These are phyloP conservation scores for Evernia prunastri DNA, from an alignment of 495 filamentous ascomycete species.

Conservation along the genomic window DNA sequence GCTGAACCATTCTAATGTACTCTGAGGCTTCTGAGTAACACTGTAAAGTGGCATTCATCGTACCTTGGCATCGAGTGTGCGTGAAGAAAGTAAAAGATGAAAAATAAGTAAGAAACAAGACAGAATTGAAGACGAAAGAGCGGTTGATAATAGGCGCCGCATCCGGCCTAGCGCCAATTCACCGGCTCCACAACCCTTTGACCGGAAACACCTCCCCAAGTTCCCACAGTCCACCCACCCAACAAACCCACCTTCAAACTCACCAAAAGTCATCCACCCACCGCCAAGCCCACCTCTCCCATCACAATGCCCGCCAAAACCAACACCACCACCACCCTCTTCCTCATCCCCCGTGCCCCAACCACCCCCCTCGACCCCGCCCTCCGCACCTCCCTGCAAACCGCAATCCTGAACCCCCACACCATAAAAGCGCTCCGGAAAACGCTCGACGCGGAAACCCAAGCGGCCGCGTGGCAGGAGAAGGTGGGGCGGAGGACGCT, in stretches of 20 bases:
- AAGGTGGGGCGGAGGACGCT: neutral
- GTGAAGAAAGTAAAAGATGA: neutral
- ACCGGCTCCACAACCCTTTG: neutral
- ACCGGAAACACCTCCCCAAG: neutral
- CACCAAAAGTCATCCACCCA: neutral
- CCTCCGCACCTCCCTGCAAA: constrained; percentile 1
- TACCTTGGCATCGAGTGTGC: neutral
- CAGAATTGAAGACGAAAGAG: neutral
- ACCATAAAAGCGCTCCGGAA: constrained; percentile 5
- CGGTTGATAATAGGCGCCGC: neutral
- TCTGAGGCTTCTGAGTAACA: no score
- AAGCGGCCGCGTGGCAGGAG: constrained; percentile 7
- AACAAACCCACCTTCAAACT: neutral
- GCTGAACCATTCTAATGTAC: no score
- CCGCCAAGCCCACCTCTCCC: no score
- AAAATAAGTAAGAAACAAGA: neutral
- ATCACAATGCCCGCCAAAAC: no score
- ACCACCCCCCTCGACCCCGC: neutral
- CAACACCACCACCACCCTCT: constrained; percentile 3
- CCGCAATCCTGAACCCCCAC: constrained; percentile 2
- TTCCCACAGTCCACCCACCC: no score
- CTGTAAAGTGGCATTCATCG: no score
- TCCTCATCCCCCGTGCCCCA: constrained; percentile 2
- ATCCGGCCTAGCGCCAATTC: neutral
- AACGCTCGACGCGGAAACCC: neutral